Evolutionary conservation across 2,329 filamentous ascomycete genomes (phyloP), one percentile per base, ranked within the genome.

Genomic region (Xylariales sp.): DNA sequence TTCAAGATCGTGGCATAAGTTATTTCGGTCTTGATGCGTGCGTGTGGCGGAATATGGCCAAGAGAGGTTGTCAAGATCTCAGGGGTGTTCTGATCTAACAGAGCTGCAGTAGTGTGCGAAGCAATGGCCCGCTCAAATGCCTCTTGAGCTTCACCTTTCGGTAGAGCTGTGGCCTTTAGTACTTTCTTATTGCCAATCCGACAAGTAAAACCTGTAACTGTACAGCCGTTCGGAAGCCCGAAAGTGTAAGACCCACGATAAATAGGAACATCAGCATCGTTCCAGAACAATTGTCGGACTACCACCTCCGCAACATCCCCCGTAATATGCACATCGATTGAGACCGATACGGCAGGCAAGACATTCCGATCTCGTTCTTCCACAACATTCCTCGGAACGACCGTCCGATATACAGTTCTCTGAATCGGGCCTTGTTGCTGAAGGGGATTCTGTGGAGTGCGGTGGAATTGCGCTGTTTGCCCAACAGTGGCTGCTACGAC

Each of bases 51-150:
- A 12, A 78, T 73, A 41, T 73, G 73, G 23, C 75, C 76, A 7
- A 78, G 64, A 0, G 64, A 73, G 0, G 71, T 72, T 12, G 73
- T 76, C 49, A 77, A 75, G 6, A 77, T 70, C 53, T 78, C 76
- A 3, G 72, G 56, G 0, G 70, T 75, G 43, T 74, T 71, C 58
- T 76, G 72, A 34, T 78, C 72, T 3, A 77, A 65, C 3, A 78
- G 65, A 14, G 65, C 69, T 43, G 67, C 58, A 23, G 46, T 50
- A n/a, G 23, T 34, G 36, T 56, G 45, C 18, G 45, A 36, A 32
- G 43, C 50, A 49, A 68, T 55, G 16, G 71, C 69, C 32, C 52
- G 45, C 23, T 61, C 46, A 58, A 71, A 72, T 16, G 63, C 62
- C 23, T 67, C 48, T 14, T 34, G 62, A 36, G 75, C 76, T 55